These are phyloP conservation scores for Trametes coccinea DNA, from an alignment of 768 basidiomycete species.

Conservation along the genomic window DNA sequence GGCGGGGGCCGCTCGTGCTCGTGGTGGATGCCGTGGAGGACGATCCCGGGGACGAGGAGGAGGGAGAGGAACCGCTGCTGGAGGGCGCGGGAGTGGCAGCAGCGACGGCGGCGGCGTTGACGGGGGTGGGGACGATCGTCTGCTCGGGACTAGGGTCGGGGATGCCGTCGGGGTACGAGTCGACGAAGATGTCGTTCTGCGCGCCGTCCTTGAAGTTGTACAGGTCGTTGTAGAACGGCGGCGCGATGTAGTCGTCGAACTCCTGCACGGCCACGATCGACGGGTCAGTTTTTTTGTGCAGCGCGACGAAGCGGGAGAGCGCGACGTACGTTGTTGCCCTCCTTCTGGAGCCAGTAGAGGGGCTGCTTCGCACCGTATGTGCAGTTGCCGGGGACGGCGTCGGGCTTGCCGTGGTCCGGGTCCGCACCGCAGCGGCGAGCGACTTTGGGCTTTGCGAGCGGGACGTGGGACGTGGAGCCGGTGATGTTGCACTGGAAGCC, in stretches of 20 bases:
- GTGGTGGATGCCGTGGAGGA: background rate
- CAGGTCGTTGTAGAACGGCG: slow-evolving; percentile 65
- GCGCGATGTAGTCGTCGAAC: slow-evolving; percentile 61
- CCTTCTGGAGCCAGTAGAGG: slow-evolving; percentile 67
- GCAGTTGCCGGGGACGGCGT: slow-evolving; percentile 58
- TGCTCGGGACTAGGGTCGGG: slow-evolving; percentile 29
- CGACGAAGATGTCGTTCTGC: slow-evolving; percentile 71
- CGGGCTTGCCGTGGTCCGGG: slow-evolving; percentile 42
- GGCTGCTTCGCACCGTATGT: slow-evolving; percentile 73
- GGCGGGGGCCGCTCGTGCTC: background rate
- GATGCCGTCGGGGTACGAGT: slow-evolving; percentile 45
- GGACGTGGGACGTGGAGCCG: slow-evolving; percentile 47
- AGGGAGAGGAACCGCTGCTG: background rate
- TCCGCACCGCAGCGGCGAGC: slow-evolving; percentile 68
- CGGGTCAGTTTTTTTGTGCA: too few relatives aligned
- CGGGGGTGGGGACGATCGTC: slow-evolving; percentile 29
- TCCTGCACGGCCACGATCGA: slow-evolving; percentile 41
- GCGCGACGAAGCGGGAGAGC: background rate
- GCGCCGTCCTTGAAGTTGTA: slow-evolving; percentile 75
- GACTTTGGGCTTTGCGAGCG: slow-evolving; percentile 55
- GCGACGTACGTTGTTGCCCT: slow-evolving; percentile 57
- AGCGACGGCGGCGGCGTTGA: slow-evolving; percentile 7
- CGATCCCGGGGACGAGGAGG: background rate
- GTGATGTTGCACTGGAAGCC: slow-evolving; percentile 69
- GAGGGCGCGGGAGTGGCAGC: background rate